Base-by-base conservation (phyloP, 2,329 filamentous ascomycete genomes). In the Alternaria consortialis region DNA sequence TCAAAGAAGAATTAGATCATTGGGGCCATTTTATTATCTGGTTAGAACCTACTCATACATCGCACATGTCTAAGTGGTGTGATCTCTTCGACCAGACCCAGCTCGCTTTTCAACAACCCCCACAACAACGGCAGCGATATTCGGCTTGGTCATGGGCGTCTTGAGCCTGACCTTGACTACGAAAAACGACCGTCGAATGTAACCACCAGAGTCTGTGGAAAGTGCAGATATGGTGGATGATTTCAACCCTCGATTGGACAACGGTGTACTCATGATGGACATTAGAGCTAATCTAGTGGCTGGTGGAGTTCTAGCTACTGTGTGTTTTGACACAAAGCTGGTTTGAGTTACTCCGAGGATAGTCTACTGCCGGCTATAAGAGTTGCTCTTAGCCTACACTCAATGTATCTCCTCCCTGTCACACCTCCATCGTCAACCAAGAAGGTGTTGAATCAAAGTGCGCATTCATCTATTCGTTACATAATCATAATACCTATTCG, bases 401-500 rank as follows among this genome's bases (percentile, higher is more conserved):
- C 7, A 37, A 7, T n/a, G 6, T 12, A 39, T 9, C 37, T 40
- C 20, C 8, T 32, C 6, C 12, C 20, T 29, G 11, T 25, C 25
- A 13, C 11, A 7, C 13, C 2, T 13, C 25, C 39, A 25, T 15
- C 20, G 25, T 9, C 39, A 42, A 25, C 20, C 12, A 42, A 25
- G 11, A 42, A 8, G 3, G 5, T 12, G 5, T 13, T 25, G 20
- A 25, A 25, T 36, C 32, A 37, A n/a, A 27, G 15, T n/a, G 34
- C 29, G 8, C 44, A 46, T 58, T 58, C 56, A 31, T 58, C 25
- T 53, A 54, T 32, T 58, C 56, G 56, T 58, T 58, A 58, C 40
- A 54, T 53, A 23, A 17, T 58, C 56, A 47, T 58, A 47, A 58
- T 54, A 43, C 54, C 48, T 17, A 15, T 57, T 23, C 27, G 27